Conservation (phyloP, 2,329 filamentous ascomycete genomes). For the Arthrobotrys iridis region DNA sequence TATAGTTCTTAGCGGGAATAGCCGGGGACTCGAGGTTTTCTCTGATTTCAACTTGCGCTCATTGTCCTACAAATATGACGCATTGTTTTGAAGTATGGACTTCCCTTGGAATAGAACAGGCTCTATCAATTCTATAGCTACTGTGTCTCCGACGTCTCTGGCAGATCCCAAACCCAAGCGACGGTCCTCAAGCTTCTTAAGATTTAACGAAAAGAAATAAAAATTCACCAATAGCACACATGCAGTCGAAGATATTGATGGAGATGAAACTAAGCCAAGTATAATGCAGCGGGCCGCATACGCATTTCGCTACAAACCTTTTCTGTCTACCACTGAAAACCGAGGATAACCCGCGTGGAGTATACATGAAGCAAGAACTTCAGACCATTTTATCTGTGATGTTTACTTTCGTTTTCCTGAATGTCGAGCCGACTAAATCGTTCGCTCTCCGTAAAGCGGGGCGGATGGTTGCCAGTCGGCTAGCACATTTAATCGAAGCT, state of each 20-base stretch:
- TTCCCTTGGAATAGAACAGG: slow-evolving; percentile 41
- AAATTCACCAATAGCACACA: slow-evolving; percentile 21
- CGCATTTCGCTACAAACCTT: slow-evolving; percentile 68
- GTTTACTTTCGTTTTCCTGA: slow-evolving; percentile 73
- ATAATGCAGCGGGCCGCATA: slow-evolving; percentile 58
- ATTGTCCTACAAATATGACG: not conserved
- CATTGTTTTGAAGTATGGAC: slow-evolving; percentile 18
- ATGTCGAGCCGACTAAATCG: slow-evolving; percentile 73
- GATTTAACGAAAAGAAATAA: slow-evolving; percentile 38
- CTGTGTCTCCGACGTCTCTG: not conserved
- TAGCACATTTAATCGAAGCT: slow-evolving; percentile 71
- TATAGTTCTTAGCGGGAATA: not conserved
- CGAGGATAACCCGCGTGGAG: slow-evolving; percentile 64
- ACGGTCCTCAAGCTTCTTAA: slow-evolving; percentile 41
- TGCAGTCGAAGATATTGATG: slow-evolving; percentile 19
- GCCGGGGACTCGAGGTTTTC: not conserved
- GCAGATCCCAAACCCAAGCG: slow-evolving; percentile 19
- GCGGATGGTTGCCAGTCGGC: slow-evolving; percentile 68
- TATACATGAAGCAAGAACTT: slow-evolving; percentile 69
- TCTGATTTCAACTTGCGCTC: not conserved
- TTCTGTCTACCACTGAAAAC: slow-evolving; percentile 69
- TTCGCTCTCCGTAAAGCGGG: slow-evolving; percentile 72
- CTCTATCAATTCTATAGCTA: slow-evolving; percentile 37
- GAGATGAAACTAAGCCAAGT: slow-evolving; percentile 24
- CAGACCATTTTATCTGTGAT: slow-evolving; percentile 72